Percentiles rank a stretch among this genome's conserved stretches.
Conservation (phyloP, 352 stramenopile genomes). For the Globisporangium spinosum region DNA sequence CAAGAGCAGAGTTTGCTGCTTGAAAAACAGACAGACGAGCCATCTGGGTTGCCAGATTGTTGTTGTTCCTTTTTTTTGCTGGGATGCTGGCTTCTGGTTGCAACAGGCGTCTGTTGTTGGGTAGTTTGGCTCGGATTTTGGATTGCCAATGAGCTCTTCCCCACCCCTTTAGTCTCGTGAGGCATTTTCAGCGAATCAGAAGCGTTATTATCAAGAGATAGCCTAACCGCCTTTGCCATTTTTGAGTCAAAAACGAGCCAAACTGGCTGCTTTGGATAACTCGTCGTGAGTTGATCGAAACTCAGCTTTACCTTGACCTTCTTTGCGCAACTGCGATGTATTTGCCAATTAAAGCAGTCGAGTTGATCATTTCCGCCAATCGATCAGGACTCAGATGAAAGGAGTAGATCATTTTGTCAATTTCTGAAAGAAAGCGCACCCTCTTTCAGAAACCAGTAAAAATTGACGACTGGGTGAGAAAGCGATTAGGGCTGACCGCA, state of each 20-base stretch:
- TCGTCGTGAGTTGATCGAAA: background rate
- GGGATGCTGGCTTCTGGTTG: background rate
- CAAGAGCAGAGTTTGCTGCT: background rate
- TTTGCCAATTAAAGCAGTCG: background rate
- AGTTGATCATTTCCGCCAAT: background rate
- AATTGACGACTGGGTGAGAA: background rate
- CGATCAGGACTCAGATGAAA: background rate
- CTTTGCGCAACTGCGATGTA: background rate
- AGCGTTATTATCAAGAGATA: background rate
- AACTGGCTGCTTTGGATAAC: background rate
- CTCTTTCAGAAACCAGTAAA: background rate
- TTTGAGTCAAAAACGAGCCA: background rate
- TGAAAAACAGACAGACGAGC: constrained; percentile 1
- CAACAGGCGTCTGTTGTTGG: background rate
- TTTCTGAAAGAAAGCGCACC: background rate
- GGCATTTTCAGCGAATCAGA: background rate
- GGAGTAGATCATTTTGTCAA: background rate
- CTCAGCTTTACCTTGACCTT: background rate
- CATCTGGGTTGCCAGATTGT: background rate
- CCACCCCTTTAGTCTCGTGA: too few relatives aligned
- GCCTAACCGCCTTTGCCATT: background rate
- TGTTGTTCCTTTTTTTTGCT: constrained; percentile 7
- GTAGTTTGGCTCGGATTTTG: background rate
- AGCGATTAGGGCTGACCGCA: background rate
- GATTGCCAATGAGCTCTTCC: background rate